Evolutionary conservation across 2,329 filamentous ascomycete genomes (phyloP), one percentile per base, ranked within the genome.

Genomic region (Colletotrichum viniferum): DNA sequence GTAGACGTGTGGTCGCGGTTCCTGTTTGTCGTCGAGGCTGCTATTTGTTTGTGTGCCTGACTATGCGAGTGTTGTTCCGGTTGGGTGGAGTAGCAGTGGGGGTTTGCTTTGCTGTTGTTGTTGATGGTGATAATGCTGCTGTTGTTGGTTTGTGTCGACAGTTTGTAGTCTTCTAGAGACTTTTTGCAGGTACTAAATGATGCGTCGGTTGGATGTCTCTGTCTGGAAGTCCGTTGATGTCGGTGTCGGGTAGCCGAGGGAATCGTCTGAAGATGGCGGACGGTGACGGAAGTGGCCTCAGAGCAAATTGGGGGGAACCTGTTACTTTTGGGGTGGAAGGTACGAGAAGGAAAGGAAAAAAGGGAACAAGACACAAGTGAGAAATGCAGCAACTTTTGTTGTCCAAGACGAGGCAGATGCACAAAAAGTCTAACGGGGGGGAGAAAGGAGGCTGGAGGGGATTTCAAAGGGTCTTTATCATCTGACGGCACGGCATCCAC

Each of bases 401-500:
- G 70, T 71, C 61, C 60, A 52, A 74, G 67, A 74, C 60, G 66
- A 48, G 65, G 48, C 67, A 60, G 58, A 74, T 64, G 60, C 71
- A 60, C 58, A 52, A 63, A 65, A 70, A 63, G 34, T 58, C 21
- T 52, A 52, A 48, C 56, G 21, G 60, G 38, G 24, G 24, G 21
- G 56, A 26, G 38, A 48, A 48, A n/a, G 38, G 38, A 48, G 38
- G 38, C 18, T 63, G 72, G 68, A 74, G 61, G 72, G 72, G 72
- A 71, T 72, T 24, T 67, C 62, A 63, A 74, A 72, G 69, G 72
- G 72, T 74, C 72, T 74, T 74, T 74, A 74, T 74, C 72, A 68
- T 68, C 62, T 62, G 36, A 43, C 62, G 69, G 55, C 68, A 43
- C 69, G 71, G 71, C 71, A 65, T 66, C 67, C 32, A 74, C 71